These are phyloP conservation scores for Emiliania huxleyi DNA, from an alignment of 78 protist species.

Conservation along the genomic window DNA sequence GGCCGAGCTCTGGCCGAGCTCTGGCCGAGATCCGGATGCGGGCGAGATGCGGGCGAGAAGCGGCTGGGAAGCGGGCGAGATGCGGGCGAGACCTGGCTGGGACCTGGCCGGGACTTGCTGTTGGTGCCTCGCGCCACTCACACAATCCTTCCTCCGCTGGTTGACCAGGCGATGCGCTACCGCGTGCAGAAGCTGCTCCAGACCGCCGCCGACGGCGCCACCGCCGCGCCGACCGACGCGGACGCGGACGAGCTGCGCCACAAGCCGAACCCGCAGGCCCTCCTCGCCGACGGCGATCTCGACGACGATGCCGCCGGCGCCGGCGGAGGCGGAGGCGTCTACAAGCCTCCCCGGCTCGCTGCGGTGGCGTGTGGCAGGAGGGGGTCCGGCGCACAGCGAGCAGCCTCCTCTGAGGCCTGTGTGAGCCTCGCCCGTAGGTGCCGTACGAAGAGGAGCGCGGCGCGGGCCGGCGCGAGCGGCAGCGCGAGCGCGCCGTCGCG, in stretches of 20 bases:
- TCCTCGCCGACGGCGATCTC: neutral
- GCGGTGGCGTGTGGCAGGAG: no score
- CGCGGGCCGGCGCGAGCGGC: neutral
- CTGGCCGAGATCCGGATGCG: no score
- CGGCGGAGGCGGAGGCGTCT: neutral
- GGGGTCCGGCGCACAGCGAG: no score
- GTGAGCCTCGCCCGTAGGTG: no score
- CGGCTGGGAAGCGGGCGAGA: no score
- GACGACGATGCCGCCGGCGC: neutral
- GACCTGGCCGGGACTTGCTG: no score
- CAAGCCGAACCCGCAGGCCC: neutral
- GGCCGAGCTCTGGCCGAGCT: no score
- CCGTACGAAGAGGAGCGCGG: neutral
- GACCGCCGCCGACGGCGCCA: neutral
- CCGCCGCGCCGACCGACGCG: neutral
- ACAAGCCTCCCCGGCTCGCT: conserved; percentile 18
- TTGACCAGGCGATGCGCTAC: conserved; percentile 44
- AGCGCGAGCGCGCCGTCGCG: neutral
- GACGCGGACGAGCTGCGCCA: neutral
- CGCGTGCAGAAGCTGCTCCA: conserved; percentile 37
- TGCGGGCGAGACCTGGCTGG: no score
- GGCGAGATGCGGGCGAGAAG: no score
- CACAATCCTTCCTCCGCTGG: no score
- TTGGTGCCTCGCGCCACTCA: no score
- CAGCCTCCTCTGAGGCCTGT: no score